A percentile compares a stretch with the other conserved stretches of the same genome.
These are phyloP conservation scores for Canavalia gladiata DNA, from an alignment of 306 rosid genomes.

Conservation along the genomic window DNA sequence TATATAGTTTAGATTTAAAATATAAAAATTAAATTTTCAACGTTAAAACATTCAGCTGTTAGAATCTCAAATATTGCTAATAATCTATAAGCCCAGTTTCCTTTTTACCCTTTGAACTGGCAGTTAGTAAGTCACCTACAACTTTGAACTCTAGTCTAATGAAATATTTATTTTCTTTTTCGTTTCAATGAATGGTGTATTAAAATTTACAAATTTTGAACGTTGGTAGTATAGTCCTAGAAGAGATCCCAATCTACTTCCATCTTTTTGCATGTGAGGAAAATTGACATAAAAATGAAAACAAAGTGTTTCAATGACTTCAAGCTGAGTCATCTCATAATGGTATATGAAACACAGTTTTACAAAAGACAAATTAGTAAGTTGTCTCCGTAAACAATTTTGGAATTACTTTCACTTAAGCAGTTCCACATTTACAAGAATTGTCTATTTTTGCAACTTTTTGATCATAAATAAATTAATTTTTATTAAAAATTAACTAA, in stretches of 20 bases:
- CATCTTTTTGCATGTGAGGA: background rate
- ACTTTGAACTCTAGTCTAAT: too few species aligned
- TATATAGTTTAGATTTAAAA: too few species aligned
- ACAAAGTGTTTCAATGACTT: constrained; percentile 14
- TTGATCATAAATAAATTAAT: background rate
- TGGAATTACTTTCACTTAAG: background rate
- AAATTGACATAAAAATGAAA: constrained; percentile 1
- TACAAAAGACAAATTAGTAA: background rate
- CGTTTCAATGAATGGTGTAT: too few species aligned
- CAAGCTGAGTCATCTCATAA: constrained; percentile 6
- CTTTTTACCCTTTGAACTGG: too few species aligned
- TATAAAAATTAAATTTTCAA: too few species aligned
- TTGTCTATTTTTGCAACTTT: background rate
- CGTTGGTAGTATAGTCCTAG: background rate
- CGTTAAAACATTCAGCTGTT: too few species aligned
- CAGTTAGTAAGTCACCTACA: too few species aligned
- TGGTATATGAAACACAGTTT: background rate
- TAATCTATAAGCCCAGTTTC: too few species aligned
- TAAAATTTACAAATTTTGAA: background rate
- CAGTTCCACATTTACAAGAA: background rate
- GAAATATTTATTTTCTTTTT: too few species aligned
- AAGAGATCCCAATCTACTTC: background rate
- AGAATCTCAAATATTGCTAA: too few species aligned
- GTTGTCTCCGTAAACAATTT: background rate
- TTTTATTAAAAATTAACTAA: background rate